Base-by-base conservation (phyloP, 2,329 filamentous ascomycete species). In the Harringtonia aguacate region DNA sequence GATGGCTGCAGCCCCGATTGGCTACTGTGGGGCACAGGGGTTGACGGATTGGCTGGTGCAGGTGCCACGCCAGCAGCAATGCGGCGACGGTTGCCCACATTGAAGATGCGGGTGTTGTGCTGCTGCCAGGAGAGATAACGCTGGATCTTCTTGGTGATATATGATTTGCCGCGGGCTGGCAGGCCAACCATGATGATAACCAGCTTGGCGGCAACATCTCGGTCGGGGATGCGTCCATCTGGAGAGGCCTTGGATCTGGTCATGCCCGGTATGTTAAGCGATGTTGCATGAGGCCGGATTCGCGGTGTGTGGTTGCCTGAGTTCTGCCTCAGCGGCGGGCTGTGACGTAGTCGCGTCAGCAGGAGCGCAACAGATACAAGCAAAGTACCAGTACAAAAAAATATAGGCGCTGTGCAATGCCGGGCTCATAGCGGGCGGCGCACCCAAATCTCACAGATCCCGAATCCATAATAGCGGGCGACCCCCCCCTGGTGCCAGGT, bases 121-220 rank as follows among this genome's bases (percentile, higher is more conserved):
- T 98, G 92, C 57, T 95, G 80, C 92, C 92, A 98, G 40, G 94
- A 90, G 41, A 98, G 69, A 60, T 97, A 98, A 49, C 92, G 78
- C 47, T 92, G 85, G 50, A 98, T 77, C 68, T 98, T 98, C 71
- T 97, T 97, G 49, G 92, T 97, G 56, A 98, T 94, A 65, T 98
- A 98, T 44, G 89, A 95, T 68, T 98, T 98, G 59, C 92, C 92
- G 56, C 92, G 75, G 10, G 92, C 92, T 3, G 92, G 92, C 55
- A 98, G 68, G 50, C 92, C 92, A 48, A 98, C 92, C 92, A 98
- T 98, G 61, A 98, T 81, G 56, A 98, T 94, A 58, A 97, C 87
- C 49, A 98, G 72, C 70, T 98, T 98, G 34, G 92, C 85, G 40
- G 89, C 92, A 40, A 98, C 85, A 73, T 98, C 92, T 57, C 90